These are phyloP conservation scores for Leucosporidium yakuticum DNA, from an alignment of 768 basidiomycete genomes.

Conservation along the genomic window DNA sequence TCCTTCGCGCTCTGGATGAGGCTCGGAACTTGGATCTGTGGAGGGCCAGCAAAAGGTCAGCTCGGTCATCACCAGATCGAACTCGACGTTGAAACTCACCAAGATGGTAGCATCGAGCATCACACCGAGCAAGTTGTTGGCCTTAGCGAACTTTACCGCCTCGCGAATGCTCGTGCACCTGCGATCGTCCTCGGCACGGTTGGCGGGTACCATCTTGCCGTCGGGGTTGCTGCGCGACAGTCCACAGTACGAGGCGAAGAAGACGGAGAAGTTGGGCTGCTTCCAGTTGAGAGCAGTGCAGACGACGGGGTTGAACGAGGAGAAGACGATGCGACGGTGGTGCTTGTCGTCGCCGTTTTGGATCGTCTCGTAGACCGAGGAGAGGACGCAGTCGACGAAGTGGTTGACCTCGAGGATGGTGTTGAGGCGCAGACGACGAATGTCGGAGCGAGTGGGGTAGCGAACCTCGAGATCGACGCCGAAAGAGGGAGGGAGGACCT, in stretches of 20 bases:
- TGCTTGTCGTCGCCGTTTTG: constrained; percentile 41
- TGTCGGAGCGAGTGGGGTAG: constrained; percentile 57
- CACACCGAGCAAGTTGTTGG: constrained; percentile 86
- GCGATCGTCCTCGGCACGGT: constrained; percentile 46
- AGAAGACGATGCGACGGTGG: constrained; percentile 61
- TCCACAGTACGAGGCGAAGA: constrained; percentile 85
- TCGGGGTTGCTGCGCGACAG: constrained; percentile 45
- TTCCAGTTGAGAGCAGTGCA: constrained; percentile 96
- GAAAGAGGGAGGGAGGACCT: constrained; percentile 47
- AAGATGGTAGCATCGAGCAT: constrained; percentile 79
- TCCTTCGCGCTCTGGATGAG: constrained; percentile 82
- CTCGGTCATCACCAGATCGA: background rate
- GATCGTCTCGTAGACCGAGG: constrained; percentile 65
- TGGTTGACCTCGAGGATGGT: constrained; percentile 65
- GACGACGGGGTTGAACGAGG: constrained; percentile 81
- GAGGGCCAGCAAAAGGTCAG: constrained; percentile 11
- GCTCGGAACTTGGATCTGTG: constrained; percentile 80
- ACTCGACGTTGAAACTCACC: constrained; percentile 51
- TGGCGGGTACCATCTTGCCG: constrained; percentile 38
- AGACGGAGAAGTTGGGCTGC: constrained; percentile 97
- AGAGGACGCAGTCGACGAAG: constrained; percentile 77
- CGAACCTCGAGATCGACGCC: constrained; percentile 80
- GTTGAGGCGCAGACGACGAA: constrained; percentile 49
- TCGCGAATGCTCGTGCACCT: constrained; percentile 67
- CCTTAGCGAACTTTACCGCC: constrained; percentile 86